Conservation (phyloP, 768 basidiomycete genomes). For the Tricholomella constricta region DNA sequence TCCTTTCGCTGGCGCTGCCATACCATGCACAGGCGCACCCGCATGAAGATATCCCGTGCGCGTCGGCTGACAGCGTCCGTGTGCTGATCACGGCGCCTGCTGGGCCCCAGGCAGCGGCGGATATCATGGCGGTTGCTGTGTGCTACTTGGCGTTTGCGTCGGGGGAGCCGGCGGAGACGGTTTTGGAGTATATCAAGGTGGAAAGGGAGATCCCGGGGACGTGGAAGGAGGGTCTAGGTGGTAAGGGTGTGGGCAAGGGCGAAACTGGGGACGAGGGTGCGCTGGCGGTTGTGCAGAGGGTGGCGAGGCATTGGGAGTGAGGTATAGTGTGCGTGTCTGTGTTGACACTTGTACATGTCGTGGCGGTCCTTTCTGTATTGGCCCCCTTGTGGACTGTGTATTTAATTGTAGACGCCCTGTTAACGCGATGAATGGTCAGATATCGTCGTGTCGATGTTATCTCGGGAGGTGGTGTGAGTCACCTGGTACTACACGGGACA, state of each 20-base stretch:
- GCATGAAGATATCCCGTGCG: conserved; percentile 2
- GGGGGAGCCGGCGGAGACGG: conserved; percentile 17
- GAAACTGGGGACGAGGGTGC: conserved; percentile 14
- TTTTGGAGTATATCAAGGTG: conserved; percentile 21
- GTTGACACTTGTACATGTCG: not conserved
- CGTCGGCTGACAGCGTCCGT: conserved; percentile 13
- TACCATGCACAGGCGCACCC: conserved; percentile 24
- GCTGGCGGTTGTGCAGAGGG: conserved; percentile 16
- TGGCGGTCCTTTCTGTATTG: not conserved
- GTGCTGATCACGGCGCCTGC: conserved; percentile 25
- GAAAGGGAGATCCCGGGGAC: conserved; percentile 19
- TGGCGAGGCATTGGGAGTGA: conserved; percentile 12
- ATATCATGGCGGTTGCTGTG: conserved; percentile 25
- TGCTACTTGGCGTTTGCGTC: conserved; percentile 29
- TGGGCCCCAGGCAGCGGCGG: conserved; percentile 16
- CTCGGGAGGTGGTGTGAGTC: no score
- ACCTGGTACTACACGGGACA: no score
- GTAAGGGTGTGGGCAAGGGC: conserved; percentile 22
- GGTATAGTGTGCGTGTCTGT: not conserved
- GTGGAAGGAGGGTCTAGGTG: conserved; percentile 24
- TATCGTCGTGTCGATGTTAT: no score
- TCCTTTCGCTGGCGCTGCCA: conserved; percentile 42
- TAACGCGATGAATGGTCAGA: no score
- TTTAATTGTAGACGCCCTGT: no score
- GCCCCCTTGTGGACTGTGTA: not conserved